Conservation (phyloP, 2,329 filamentous ascomycete genomes). For the Penicillium capsulatum region DNA sequence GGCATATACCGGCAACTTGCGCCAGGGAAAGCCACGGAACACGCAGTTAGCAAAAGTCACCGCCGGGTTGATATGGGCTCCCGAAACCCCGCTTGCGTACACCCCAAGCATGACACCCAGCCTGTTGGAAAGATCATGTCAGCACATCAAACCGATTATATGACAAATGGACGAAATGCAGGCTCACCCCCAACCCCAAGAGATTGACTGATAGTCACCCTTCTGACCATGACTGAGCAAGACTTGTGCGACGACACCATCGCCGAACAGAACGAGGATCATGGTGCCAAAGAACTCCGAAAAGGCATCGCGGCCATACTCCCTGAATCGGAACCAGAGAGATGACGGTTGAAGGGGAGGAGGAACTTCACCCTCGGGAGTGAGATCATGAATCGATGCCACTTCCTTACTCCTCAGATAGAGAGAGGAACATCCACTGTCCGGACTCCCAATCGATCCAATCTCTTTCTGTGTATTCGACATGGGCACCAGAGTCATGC, state of each 20-base stretch:
- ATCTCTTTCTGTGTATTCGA: conserved; percentile 15
- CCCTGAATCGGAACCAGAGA: conserved; percentile 53
- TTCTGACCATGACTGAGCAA: conserved; percentile 50
- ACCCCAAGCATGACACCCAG: conserved; percentile 66
- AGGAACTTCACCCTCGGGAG: conserved; percentile 6
- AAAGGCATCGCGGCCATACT: conserved; percentile 54
- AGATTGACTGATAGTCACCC: conserved; percentile 51
- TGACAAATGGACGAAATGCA: too few relatives aligned
- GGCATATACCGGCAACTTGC: conserved; percentile 64
- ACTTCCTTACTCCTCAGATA: conserved; percentile 17
- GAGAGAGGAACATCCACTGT: conserved; percentile 18
- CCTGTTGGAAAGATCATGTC: conserved; percentile 32
- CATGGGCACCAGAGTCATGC: conserved; percentile 11
- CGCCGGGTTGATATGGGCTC: conserved; percentile 67
- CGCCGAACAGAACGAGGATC: conserved; percentile 64
- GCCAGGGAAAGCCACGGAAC: conserved; percentile 64
- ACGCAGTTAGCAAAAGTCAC: conserved; percentile 67
- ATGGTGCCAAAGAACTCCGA: conserved; percentile 67
- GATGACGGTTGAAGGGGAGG: conserved; percentile 23
- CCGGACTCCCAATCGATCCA: conserved; percentile 9
- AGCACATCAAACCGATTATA: too few relatives aligned
- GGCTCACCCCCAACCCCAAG: conserved; percentile 48
- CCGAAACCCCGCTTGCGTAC: conserved; percentile 57
- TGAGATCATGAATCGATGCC: conserved; percentile 15
- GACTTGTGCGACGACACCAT: conserved; percentile 68